phyloP scores from a whole-genome alignment of 202 grass and related monocot genomes.

The Panicum hallii region DNA sequence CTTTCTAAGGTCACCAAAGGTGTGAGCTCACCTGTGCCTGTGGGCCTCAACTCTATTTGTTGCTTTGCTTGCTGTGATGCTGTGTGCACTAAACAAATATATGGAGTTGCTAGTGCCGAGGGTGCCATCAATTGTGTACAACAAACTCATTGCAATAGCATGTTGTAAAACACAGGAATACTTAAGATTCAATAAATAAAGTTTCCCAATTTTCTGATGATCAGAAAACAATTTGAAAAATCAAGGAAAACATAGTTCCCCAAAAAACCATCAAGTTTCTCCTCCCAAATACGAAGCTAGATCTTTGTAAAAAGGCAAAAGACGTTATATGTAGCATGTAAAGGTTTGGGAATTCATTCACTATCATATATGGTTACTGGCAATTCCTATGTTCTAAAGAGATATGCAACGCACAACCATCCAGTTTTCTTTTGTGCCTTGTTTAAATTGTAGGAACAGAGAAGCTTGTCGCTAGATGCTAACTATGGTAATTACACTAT shows the following conservation, averaged over 20 bases:
- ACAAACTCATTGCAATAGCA: background rate
- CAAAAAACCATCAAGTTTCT: background rate
- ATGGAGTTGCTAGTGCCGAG: background rate
- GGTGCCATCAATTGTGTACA: background rate
- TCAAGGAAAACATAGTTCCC: background rate
- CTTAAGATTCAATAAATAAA: background rate
- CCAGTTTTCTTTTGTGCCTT: background rate
- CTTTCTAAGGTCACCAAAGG: slow-evolving; percentile 24
- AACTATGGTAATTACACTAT: background rate
- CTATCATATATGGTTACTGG: background rate
- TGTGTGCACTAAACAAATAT: background rate
- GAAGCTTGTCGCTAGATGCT: background rate
- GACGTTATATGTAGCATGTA: background rate
- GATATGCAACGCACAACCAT: background rate
- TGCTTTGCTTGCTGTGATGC: background rate
- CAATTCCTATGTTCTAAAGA: background rate
- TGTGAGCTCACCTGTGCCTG: slow-evolving; percentile 19
- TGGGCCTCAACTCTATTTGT: slow-evolving; percentile 14
- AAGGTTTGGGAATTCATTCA: background rate
- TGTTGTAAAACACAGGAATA: background rate
- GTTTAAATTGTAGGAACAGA: background rate
- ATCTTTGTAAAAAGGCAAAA: background rate
- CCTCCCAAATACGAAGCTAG: background rate
- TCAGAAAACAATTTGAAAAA: background rate
- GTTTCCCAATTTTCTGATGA: too few relatives aligned